Evolutionary conservation across 169 alveolate genomes (phyloP).

Genomic region (Theileria parva): DNA sequence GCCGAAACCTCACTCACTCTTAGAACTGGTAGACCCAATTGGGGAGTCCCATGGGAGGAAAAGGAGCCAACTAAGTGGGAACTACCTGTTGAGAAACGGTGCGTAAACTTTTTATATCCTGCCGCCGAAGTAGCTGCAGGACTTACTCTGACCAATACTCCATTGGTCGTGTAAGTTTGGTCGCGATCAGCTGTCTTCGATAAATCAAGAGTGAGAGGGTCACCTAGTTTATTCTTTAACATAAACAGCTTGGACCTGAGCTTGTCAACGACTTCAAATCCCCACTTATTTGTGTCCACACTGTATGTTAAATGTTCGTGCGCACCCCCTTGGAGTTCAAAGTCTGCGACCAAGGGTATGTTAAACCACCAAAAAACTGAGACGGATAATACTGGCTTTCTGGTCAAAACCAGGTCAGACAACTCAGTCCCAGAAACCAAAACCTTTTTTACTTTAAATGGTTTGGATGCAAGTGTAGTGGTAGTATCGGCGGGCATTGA

Average conservation of each 20-base stretch:
- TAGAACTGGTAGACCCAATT: slow-evolving; percentile 5
- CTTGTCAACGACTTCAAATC: not conserved
- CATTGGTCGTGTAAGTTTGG: slow-evolving; percentile 4
- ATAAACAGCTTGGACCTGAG: slow-evolving; percentile 5
- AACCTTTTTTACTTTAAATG: slow-evolving; percentile 9
- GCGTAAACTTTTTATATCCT: slow-evolving; percentile 9
- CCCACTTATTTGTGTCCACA: slow-evolving; percentile 11
- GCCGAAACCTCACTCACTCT: slow-evolving; percentile 8
- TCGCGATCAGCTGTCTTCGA: not conserved
- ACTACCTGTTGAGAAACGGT: slow-evolving; percentile 17
- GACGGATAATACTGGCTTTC: not conserved
- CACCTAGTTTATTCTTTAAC: slow-evolving; percentile 11
- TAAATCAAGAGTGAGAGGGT: slow-evolving; percentile 8
- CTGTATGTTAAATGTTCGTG: not conserved
- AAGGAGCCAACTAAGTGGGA: slow-evolving; percentile 2
- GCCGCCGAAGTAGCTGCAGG: not conserved
- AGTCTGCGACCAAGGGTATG: not conserved
- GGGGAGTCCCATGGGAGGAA: slow-evolving; percentile 5
- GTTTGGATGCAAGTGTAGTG: not conserved
- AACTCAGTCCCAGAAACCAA: slow-evolving; percentile 11
- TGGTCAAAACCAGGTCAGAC: slow-evolving; percentile 6
- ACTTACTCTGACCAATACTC: slow-evolving; percentile 9
- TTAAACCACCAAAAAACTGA: slow-evolving; percentile 12
- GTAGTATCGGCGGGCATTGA: not conserved
- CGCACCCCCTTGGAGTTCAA: slow-evolving; percentile 3